Evolutionary conservation across 352 stramenopile genomes (phyloP).

Genomic region (Phytophthora gonapodyides): DNA sequence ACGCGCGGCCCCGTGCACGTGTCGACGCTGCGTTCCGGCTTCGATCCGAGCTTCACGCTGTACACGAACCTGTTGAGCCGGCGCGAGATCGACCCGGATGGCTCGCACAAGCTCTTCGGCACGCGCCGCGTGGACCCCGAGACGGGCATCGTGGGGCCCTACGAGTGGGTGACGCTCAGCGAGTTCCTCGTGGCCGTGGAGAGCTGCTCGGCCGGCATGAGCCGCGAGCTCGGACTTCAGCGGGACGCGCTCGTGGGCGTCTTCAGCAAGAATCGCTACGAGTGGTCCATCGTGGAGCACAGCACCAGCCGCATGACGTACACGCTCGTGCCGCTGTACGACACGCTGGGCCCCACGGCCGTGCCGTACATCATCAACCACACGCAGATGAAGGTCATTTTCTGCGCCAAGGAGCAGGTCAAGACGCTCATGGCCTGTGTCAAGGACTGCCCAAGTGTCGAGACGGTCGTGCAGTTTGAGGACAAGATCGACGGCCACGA

Average conservation of each 20-base stretch:
- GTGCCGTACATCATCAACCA: slow-evolving; percentile 86
- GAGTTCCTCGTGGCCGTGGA: slow-evolving; percentile 61
- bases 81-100: slow-evolving; percentile 46
- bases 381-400: slow-evolving; percentile 74
- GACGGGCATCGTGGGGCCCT: slow-evolving; percentile 44
- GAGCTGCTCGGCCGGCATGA: slow-evolving; percentile 48
- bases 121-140: slow-evolving; percentile 45
- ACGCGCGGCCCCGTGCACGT: slow-evolving; percentile 39
- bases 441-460: slow-evolving; percentile 54
- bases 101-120: slow-evolving; percentile 59
- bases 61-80: slow-evolving; percentile 62
- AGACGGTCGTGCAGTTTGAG: slow-evolving; percentile 66
- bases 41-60: slow-evolving; percentile 54
- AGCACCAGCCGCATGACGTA: slow-evolving; percentile 74
- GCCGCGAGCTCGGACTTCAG: slow-evolving; percentile 37
- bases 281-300: slow-evolving; percentile 78
- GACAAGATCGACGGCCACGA: slow-evolving; percentile 52
- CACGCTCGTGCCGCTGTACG: slow-evolving; percentile 76
- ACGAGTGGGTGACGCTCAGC: slow-evolving; percentile 67
- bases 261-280: slow-evolving; percentile 81
- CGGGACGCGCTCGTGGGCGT: slow-evolving; percentile 67
- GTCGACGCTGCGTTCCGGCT: slow-evolving; percentile 34
- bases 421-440: slow-evolving; percentile 62
- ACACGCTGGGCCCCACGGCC: slow-evolving; percentile 70
- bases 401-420: slow-evolving; percentile 71